phyloP scores from a whole-genome alignment of 2,329 filamentous ascomycete species.

The Davidsoniella neocaledoniae region DNA sequence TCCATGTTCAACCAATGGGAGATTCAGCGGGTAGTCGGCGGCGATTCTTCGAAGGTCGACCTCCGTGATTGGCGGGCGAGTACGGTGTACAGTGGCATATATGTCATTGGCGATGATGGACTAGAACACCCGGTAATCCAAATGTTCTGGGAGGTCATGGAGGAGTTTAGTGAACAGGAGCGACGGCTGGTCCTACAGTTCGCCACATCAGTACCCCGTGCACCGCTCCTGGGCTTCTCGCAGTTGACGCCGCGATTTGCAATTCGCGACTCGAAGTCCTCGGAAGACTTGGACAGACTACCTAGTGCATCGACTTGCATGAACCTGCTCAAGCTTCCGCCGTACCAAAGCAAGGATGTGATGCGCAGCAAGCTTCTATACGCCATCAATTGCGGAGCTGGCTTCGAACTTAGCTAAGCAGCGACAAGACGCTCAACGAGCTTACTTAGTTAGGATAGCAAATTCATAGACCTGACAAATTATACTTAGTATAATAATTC shows the following conservation, averaged over 20 bases:
- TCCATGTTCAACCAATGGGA: slow-evolving; percentile 98
- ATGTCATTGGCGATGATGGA: slow-evolving; percentile 75
- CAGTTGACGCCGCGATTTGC: slow-evolving; percentile 75
- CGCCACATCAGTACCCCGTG: slow-evolving; percentile 82
- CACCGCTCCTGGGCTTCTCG: slow-evolving; percentile 75
- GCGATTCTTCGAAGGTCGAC: slow-evolving; percentile 72
- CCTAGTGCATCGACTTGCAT: slow-evolving; percentile 94
- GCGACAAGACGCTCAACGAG: neutral
- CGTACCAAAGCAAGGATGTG: slow-evolving; percentile 49
- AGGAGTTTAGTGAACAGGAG: slow-evolving; percentile 55
- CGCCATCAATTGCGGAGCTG: slow-evolving; percentile 75
- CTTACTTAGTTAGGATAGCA: neutral
- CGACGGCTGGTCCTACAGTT: slow-evolving; percentile 82
- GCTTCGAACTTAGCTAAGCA: slow-evolving; percentile 61
- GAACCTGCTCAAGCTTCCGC: slow-evolving; percentile 81
- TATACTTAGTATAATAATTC: neutral
- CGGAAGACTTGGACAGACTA: slow-evolving; percentile 46
- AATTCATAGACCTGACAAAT: neutral
- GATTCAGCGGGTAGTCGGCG: slow-evolving; percentile 81
- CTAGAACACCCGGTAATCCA: slow-evolving; percentile 71
- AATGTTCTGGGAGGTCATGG: slow-evolving; percentile 86
- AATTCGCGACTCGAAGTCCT: slow-evolving; percentile 55
- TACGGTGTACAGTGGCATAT: slow-evolving; percentile 76
- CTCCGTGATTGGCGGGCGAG: slow-evolving; percentile 70
- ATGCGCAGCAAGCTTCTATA: slow-evolving; percentile 74